Percentiles rank a stretch among this genome's conserved stretches.
phyloP scores from a whole-genome alignment of 805 yeast genomes.

The Hanseniaspora occidentalis region DNA sequence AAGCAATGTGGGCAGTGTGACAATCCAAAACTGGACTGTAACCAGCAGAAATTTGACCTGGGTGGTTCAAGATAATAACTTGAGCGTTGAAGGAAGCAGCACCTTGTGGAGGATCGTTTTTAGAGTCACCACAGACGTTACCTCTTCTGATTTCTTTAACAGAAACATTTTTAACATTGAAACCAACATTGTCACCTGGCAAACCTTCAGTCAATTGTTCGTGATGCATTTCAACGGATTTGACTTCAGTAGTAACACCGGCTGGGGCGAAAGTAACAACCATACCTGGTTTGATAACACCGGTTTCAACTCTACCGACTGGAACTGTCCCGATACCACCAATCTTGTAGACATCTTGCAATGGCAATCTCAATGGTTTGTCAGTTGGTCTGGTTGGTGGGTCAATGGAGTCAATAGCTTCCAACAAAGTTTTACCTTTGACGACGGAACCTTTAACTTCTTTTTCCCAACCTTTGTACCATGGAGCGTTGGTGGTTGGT shows the following conservation, averaged over 20 bases:
- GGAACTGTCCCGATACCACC: slow-evolving; percentile 91
- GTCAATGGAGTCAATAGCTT: slow-evolving; percentile 75
- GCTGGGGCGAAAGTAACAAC: slow-evolving; percentile 83
- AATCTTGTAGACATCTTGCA: slow-evolving; percentile 86
- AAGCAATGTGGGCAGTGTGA: slow-evolving; percentile 89
- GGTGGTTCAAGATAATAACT: slow-evolving; percentile 81
- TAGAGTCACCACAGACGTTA: slow-evolving; percentile 85
- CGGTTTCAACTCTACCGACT: slow-evolving; percentile 91
- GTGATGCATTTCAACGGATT: slow-evolving; percentile 85
- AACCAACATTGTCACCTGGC: slow-evolving; percentile 87
- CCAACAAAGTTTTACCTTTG: slow-evolving; percentile 74
- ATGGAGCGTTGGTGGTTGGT: slow-evolving; percentile 67
- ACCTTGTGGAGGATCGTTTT: slow-evolving; percentile 78
- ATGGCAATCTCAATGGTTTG: slow-evolving; percentile 81
- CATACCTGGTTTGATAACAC: slow-evolving; percentile 86
- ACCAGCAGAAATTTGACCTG: slow-evolving; percentile 85
- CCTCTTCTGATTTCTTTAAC: slow-evolving; percentile 86
- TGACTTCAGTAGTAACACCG: slow-evolving; percentile 81
- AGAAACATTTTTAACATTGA: slow-evolving; percentile 86
- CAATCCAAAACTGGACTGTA: slow-evolving; percentile 87
- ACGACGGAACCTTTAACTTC: slow-evolving; percentile 59
- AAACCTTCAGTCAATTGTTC: slow-evolving; percentile 65
- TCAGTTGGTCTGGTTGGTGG: slow-evolving; percentile 73
- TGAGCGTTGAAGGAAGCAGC: slow-evolving; percentile 74
- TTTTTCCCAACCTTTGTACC: slow-evolving; percentile 82